A percentile compares a stretch with the other conserved stretches of the same genome.
Conservation (phyloP, 2,329 filamentous ascomycete species). For the Teratosphaeria destructans region DNA sequence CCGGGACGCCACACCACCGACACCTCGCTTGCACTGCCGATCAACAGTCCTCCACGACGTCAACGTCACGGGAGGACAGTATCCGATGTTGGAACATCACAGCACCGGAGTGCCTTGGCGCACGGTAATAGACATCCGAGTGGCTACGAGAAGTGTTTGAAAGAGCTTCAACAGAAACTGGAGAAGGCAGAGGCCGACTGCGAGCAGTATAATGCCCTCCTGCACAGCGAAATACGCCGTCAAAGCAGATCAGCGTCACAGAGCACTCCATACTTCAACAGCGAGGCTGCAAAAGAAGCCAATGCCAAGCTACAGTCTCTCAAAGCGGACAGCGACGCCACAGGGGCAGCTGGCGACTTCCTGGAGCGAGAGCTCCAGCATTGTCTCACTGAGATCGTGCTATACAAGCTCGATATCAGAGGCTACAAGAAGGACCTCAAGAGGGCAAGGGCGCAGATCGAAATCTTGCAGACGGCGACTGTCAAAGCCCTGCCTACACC, state of each 20-base stretch:
- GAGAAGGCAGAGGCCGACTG: constrained; percentile 23
- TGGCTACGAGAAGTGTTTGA: not conserved
- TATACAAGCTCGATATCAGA: constrained; percentile 39
- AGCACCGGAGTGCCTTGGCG: not conserved
- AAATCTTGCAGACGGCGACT: constrained; percentile 12
- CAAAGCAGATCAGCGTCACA: constrained; percentile 19
- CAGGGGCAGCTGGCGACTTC: not conserved
- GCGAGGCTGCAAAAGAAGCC: constrained; percentile 4
- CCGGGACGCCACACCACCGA: constrained; percentile 2
- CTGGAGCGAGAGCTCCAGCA: constrained; percentile 21
- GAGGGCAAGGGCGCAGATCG: constrained; percentile 21
- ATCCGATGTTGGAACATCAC: constrained; percentile 1
- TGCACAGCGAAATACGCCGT: constrained; percentile 31
- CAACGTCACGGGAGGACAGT: not conserved
- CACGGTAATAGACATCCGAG: not conserved
- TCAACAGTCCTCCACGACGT: not conserved
- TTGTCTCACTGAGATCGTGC: constrained; percentile 35
- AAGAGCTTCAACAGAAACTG: constrained; percentile 4
- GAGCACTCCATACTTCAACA: constrained; percentile 10
- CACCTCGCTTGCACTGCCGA: not conserved
- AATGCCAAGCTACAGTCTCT: not conserved
- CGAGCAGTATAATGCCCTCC: constrained; percentile 29
- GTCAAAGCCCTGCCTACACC: constrained; percentile 4
- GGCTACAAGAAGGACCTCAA: constrained; percentile 33
- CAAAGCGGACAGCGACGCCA: not conserved